Percentiles rank a stretch among this genome's conserved stretches.
Conservation (phyloP, 208 protist genomes). For the Leishmania arabica region DNA sequence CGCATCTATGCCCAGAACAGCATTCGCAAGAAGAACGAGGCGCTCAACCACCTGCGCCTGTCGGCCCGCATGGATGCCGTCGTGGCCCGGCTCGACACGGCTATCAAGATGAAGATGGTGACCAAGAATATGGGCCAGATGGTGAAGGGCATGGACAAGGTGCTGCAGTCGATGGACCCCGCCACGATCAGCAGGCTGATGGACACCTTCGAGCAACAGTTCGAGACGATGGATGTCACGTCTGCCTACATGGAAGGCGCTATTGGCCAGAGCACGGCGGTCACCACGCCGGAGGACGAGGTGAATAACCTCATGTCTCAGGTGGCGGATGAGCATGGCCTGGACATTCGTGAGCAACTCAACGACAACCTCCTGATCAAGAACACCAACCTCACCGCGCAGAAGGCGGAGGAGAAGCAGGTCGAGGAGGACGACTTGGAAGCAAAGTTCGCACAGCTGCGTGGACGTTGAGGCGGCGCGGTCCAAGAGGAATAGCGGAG, state of each 20-base stretch:
- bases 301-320: conserved; percentile 94
- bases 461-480: conserved; percentile 38
- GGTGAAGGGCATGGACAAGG: conserved; percentile 95
- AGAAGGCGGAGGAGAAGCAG: conserved; percentile 23
- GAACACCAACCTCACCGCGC: conserved; percentile 17
- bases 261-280: conserved; percentile 91
- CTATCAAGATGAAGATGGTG: conserved; percentile 94
- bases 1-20: conserved; percentile 98
- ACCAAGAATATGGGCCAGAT: conserved; percentile 95
- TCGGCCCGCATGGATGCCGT: conserved; percentile 97
- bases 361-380: conserved; percentile 64
- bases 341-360: conserved; percentile 85
- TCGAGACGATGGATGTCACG: conserved; percentile 97
- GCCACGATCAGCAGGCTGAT: conserved; percentile 92
- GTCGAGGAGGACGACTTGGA: conserved; percentile 60
- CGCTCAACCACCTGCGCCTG: conserved; percentile 96
- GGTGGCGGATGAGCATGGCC: conserved; percentile 95
- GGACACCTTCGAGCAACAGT: conserved; percentile 98
- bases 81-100: conserved; percentile 94
- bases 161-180: conserved; percentile 94
- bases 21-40: conserved; percentile 97
- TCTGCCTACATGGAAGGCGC: conserved; percentile 93
- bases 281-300: conserved; percentile 91
- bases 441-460: conserved; percentile 70
- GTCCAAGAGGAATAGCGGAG: not conserved